A percentile compares a stretch with the other conserved stretches of the same genome.
phyloP scores from a whole-genome alignment of 2,329 filamentous ascomycete genomes.

The Paraconiothyrium brasiliense region DNA sequence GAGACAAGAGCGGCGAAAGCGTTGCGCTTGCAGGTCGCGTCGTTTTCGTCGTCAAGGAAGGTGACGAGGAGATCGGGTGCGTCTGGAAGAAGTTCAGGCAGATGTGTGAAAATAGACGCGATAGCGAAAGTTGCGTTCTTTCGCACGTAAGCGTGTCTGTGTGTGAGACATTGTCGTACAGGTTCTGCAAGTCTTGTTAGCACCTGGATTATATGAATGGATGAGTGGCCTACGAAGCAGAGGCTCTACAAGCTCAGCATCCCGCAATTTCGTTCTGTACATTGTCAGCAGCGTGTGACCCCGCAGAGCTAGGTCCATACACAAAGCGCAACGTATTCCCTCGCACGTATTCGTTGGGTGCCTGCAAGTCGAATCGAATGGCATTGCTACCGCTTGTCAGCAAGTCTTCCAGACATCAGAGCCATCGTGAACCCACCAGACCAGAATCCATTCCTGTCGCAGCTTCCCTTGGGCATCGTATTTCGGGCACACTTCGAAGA shows the following conservation, averaged over 20 bases:
- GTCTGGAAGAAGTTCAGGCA: slow-evolving; percentile 91
- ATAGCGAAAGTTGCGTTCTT: slow-evolving; percentile 98
- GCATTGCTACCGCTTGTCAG: slow-evolving; percentile 75
- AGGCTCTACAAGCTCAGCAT: slow-evolving; percentile 95
- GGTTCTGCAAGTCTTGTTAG: slow-evolving; percentile 62
- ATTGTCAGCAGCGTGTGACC: slow-evolving; percentile 26
- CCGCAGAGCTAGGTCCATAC: slow-evolving; percentile 24
- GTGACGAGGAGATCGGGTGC: slow-evolving; percentile 89
- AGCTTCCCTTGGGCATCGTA: slow-evolving; percentile 90
- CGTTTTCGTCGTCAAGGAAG: slow-evolving; percentile 90
- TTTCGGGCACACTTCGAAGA: slow-evolving; percentile 99
- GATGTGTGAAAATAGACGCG: slow-evolving; percentile 90
- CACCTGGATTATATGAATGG: background rate
- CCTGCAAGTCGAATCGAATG: slow-evolving; percentile 95
- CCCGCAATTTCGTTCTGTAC: slow-evolving; percentile 81
- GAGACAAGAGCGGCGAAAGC: slow-evolving; percentile 90
- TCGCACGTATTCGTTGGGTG: slow-evolving; percentile 97
- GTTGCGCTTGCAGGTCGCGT: slow-evolving; percentile 97
- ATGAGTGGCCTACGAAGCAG: slow-evolving; percentile 68
- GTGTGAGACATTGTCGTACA: slow-evolving; percentile 89
- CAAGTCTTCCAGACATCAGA: slow-evolving; percentile 1
- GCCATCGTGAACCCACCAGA: slow-evolving; percentile 73
- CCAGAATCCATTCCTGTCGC: slow-evolving; percentile 99
- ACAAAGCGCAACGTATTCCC: slow-evolving; percentile 98
- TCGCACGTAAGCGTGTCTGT: slow-evolving; percentile 95